Base-by-base conservation (phyloP, 2,329 filamentous ascomycete species). In the Fusarium fujikuroi region DNA sequence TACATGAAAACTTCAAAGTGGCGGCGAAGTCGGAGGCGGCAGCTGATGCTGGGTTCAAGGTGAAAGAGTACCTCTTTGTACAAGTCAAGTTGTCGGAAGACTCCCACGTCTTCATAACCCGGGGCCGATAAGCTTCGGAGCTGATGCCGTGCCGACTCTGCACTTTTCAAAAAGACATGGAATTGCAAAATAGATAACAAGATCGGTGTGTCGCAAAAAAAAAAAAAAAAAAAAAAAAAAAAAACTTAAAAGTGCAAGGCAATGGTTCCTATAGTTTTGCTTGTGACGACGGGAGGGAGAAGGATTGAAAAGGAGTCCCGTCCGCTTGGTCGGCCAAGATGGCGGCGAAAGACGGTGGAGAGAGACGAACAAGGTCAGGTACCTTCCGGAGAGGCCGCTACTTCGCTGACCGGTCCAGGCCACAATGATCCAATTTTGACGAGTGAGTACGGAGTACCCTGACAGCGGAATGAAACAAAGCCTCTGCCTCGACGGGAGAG, bases 351-450 rank as follows among this genome's bases (percentile, higher is more conserved):
- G 70, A 73, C 66, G 66, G 70, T 64, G 66, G 66, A 70, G 68
- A 66, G 28, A 66, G 57, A 44, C 37, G 44, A 57, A 60, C 56
- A 67, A 69, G 66, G 64, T 46, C 58, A 70, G 47, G 60, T 66
- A 73, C 70, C 57, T 44, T 71, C 66, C 71, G 71, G 71, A 74
- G 63, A 73, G 66, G 70, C 71, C 70, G 71, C 69, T 72, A 50
- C 54, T 60, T 72, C 54, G 62, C 58, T 74, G 67, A 71, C 70
- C 50, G 66, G 70, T 74, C 70, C 62, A 74, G 70, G 70, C 62
- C 70, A 74, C 37, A 62, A 60, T 71, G 66, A 68, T 72, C 69
- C 54, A 72, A 50, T 69, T 72, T 72, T 69, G 63, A 71, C 56
- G 69, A 65, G 43, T 39, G 67, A 63, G 57, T 59, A 68, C 70